Evolutionary conservation across 1,284 basidiomycete species (phyloP).

Genomic region (Ustilago bromivora): DNA sequence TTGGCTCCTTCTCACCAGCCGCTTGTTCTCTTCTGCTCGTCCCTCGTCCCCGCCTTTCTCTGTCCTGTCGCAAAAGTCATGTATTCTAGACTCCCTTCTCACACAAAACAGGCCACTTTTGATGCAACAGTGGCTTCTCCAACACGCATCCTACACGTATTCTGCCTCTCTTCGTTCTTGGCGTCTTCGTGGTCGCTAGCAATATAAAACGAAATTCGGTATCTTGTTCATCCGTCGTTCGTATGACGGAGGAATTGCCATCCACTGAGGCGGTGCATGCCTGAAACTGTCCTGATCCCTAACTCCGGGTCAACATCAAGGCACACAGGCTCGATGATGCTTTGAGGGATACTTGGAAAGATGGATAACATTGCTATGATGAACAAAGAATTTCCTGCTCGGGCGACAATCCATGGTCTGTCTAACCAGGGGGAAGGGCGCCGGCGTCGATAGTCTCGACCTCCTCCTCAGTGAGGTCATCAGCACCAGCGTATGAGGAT

Average conservation of each 20-base stretch:
- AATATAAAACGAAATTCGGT: neutral
- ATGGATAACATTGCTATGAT: neutral
- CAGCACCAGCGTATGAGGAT: slow-evolving; percentile 58
- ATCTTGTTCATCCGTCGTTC: neutral
- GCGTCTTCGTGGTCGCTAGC: neutral
- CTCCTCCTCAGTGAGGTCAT: slow-evolving; percentile 59
- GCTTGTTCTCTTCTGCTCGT: neutral
- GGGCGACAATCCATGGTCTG: neutral
- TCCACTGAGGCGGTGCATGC: neutral
- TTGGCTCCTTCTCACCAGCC: neutral
- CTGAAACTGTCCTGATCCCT: neutral
- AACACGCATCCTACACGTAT: neutral
- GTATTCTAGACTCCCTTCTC: slow-evolving; percentile 11
- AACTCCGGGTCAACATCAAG: neutral
- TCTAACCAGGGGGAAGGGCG: slow-evolving; percentile 66
- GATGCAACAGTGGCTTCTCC: neutral
- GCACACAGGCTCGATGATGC: neutral
- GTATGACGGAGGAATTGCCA: neutral
- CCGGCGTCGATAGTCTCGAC: slow-evolving; percentile 62
- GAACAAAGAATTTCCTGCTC: neutral
- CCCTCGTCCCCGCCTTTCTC: neutral
- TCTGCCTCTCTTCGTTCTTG: neutral
- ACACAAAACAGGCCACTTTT: neutral
- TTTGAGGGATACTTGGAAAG: neutral
- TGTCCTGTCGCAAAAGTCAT: slow-evolving; percentile 6